These are phyloP conservation scores for Globisporangium paroecandrum DNA, from an alignment of 352 stramenopile species.

Conservation along the genomic window DNA sequence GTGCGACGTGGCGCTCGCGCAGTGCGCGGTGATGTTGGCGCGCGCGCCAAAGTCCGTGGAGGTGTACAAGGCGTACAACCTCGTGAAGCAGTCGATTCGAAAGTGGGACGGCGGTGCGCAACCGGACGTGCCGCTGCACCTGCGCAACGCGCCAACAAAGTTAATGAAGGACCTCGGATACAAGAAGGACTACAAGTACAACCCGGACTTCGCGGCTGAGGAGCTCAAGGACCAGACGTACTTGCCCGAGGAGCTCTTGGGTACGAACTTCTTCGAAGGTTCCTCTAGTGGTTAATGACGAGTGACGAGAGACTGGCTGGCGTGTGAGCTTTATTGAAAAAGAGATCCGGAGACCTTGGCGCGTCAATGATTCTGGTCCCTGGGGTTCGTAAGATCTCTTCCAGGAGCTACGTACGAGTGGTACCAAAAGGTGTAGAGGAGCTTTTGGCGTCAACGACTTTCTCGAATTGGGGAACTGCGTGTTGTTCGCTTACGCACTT, in stretches of 20 bases:
- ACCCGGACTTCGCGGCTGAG: conserved; percentile 61
- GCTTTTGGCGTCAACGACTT: too few relatives aligned
- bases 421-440: neutral
- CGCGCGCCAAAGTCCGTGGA: conserved; percentile 82
- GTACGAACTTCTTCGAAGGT: conserved; percentile 49
- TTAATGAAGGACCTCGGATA: conserved; percentile 81
- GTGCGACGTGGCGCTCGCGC: conserved; percentile 76
- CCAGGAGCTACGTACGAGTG: neutral
- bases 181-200: conserved; percentile 82
- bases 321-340: neutral
- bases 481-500: neutral
- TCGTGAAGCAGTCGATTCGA: conserved; percentile 59
- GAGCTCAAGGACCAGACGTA: conserved; percentile 84
- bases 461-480: too few relatives aligned
- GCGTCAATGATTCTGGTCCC: neutral
- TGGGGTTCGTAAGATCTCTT: neutral
- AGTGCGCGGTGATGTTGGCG: conserved; percentile 78
- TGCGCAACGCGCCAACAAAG: conserved; percentile 78
- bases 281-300: neutral
- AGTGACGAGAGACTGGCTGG: neutral
- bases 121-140: conserved; percentile 75
- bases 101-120: conserved; percentile 48
- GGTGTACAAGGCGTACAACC: conserved; percentile 81
- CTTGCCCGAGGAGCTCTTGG: conserved; percentile 61
- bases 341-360: neutral